phyloP scores from a whole-genome alignment of 2,329 filamentous ascomycete species.

The Dothideomycetidae sp. region DNA sequence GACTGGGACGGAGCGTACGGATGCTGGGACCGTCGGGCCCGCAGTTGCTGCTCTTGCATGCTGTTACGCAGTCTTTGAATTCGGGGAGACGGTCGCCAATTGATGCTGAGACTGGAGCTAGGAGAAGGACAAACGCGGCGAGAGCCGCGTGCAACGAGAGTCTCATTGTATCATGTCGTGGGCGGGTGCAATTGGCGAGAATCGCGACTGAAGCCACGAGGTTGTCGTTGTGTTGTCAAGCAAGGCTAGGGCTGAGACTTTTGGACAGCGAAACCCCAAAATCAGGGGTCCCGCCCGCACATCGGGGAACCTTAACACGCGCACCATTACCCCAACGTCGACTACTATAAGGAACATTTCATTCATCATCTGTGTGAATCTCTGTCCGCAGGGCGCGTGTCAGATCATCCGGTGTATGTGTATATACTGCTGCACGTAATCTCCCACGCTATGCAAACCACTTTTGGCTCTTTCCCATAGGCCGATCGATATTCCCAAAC shows the following conservation, averaged over 20 bases:
- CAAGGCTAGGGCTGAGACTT: too few species aligned
- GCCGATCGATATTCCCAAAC: neutral
- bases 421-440: too few species aligned
- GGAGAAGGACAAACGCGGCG: conserved; percentile 8
- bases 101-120: conserved; percentile 44
- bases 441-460: neutral
- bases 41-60: conserved; percentile 73
- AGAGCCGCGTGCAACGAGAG: conserved; percentile 3
- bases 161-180: conserved; percentile 6
- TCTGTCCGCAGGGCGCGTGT: neutral
- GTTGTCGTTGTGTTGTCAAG: too few species aligned
- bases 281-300: too few species aligned
- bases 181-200: neutral
- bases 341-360: too few species aligned
- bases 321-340: too few species aligned
- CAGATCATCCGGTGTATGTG: neutral
- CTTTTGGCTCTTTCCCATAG: neutral
- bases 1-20: conserved; percentile 40
- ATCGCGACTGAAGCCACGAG: too few species aligned
- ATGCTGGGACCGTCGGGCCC: conserved; percentile 50
- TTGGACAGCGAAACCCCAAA: too few species aligned
- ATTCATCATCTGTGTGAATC: neutral
- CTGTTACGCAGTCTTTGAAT: conserved; percentile 76
- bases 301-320: too few species aligned
- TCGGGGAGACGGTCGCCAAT: conserved; percentile 73